Percentiles rank a stretch among this genome's conserved stretches.
Evolutionary conservation across 2,329 filamentous ascomycete genomes (phyloP).

Genomic region (Nothophoma quercina): DNA sequence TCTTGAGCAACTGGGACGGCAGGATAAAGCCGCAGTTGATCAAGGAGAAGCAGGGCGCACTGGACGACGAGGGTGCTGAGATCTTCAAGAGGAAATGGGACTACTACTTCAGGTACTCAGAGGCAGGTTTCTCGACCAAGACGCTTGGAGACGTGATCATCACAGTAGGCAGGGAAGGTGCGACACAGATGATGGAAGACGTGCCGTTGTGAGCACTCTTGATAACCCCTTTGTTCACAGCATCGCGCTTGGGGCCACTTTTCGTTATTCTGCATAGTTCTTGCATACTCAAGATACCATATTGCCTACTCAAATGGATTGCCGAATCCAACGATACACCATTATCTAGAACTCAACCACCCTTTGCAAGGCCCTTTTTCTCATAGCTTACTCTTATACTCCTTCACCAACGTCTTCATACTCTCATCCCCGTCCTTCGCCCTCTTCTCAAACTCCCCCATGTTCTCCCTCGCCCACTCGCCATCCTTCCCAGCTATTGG

Average conservation of each 20-base stretch:
- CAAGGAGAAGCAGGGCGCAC: constrained; percentile 65
- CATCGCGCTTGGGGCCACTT: background rate
- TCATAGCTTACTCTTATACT: constrained; percentile 14
- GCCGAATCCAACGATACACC: background rate
- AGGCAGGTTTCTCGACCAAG: constrained; percentile 76
- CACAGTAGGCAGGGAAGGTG: constrained; percentile 71
- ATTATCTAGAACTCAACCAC: background rate
- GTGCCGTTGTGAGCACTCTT: constrained; percentile 63
- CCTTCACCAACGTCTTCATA: constrained; percentile 27
- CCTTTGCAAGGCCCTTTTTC: background rate
- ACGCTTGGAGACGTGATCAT: constrained; percentile 77
- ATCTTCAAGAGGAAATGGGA: constrained; percentile 77
- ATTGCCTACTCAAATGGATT: background rate
- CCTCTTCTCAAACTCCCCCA: constrained; percentile 31
- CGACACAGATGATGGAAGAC: constrained; percentile 72
- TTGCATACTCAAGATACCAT: constrained; percentile 10
- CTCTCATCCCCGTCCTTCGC: constrained; percentile 31
- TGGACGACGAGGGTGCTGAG: constrained; percentile 69
- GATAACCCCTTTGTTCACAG: background rate
- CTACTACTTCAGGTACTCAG: constrained; percentile 80
- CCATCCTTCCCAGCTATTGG: constrained; percentile 33
- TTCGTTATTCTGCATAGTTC: background rate
- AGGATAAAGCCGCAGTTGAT: constrained; percentile 68
- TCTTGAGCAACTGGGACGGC: constrained; percentile 67
- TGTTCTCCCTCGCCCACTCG: constrained; percentile 32